Base-by-base conservation (phyloP, 257 asterid species). In the Solanum sejunctum region DNA sequence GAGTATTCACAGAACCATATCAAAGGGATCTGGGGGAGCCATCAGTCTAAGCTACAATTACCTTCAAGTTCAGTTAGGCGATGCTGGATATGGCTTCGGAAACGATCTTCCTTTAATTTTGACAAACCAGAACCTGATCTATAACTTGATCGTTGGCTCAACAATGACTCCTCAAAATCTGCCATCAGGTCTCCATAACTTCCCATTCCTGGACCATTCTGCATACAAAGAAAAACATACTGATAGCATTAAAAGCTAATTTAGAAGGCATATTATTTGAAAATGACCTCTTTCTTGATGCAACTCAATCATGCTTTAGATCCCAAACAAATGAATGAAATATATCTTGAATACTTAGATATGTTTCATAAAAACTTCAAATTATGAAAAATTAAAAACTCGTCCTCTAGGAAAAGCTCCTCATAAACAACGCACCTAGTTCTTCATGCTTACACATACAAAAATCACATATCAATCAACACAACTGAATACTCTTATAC, bases 31-130 rank as follows among this genome's bases (percentile, higher is more conserved):
- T 26, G 26, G 43, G 45, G 82, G 56, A 83, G 54, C 69, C 54
- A 83, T 67, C 55, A 66, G 41, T 67, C 54, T 57, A 66, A 83
- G 66, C 80, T 28, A 67, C 75, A 63, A 63, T 89, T 93, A 97
- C 99, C 99, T 90, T 97, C 98, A 84, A 97, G 97, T 89, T 92
- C 96, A 12, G 91, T 71, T 84, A 97, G 82, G 15, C 99, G 98
- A 82, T 86, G 97, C 84, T 91, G 92, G 84, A 97, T 86, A 54
- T 88, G 94, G 91, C 93, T 92, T 86, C 87, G 91, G 66, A 89
- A 72, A 85, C 98, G 93, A 80, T 83, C 87, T 82, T 93, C 97
- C 90, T 91, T 92, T 83, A 93, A 83, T 75, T 91, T 94, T 17
- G 90, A 84, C 90, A 97, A 87, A 86, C 86, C 91, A 61, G 94